These are phyloP conservation scores for Arachis stenosperma DNA, from an alignment of 306 rosid species.

Conservation along the genomic window DNA sequence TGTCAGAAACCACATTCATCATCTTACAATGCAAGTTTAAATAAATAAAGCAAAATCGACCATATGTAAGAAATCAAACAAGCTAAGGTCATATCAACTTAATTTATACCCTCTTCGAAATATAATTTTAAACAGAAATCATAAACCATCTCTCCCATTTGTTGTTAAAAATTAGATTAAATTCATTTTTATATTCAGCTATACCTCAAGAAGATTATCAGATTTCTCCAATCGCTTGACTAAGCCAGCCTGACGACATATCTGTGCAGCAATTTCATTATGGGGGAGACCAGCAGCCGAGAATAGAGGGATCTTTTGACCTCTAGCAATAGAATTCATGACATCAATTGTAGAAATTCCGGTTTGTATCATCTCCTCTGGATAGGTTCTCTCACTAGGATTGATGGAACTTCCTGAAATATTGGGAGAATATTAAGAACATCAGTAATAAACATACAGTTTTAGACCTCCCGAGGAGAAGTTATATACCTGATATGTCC, in stretches of 20 bases:
- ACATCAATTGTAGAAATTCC: constrained; percentile 99
- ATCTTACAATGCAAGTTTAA: background rate
- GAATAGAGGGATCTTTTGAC: constrained; percentile 98
- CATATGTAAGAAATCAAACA: constrained; percentile 5
- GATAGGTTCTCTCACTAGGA: constrained; percentile 99
- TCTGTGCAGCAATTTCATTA: constrained; percentile 99
- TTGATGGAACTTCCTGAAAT: constrained; percentile 92
- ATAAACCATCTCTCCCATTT: constrained; percentile 1
- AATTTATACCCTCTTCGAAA: constrained; percentile 2
- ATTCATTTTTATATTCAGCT: constrained; percentile 9
- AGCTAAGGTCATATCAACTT: constrained; percentile 10
- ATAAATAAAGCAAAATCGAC: constrained; percentile 19
- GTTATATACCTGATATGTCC: constrained; percentile 85
- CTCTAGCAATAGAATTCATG: constrained; percentile 99
- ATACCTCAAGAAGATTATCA: constrained; percentile 92
- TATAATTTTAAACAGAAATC: constrained; percentile 23
- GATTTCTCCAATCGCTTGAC: constrained; percentile 93
- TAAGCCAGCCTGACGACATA: constrained; percentile 99
- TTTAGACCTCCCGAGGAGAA: constrained; percentile 21
- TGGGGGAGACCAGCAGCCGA: constrained; percentile 99
- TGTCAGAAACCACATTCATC: constrained; percentile 28
- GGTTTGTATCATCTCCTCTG: constrained; percentile 99
- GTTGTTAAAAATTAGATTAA: background rate
- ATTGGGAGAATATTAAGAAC: constrained; percentile 22
- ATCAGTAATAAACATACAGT: background rate